A percentile compares a stretch with the other conserved stretches of the same genome.
Evolutionary conservation across 345 rosid species (phyloP).

Genomic region (Raphanus sativus): DNA sequence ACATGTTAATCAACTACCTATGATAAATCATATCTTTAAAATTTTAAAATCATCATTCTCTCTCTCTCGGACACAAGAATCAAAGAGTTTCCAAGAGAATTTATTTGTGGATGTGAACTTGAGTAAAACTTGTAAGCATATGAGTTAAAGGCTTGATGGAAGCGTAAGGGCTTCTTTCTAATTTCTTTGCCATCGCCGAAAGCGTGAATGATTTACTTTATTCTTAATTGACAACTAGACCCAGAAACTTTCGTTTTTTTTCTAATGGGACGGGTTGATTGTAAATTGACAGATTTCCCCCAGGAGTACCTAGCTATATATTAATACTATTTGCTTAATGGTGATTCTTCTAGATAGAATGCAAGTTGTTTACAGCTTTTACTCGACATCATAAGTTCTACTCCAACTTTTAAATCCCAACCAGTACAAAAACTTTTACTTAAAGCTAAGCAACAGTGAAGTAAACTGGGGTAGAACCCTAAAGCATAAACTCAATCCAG

Average conservation of each 20-base stretch:
- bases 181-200: constrained; percentile 27
- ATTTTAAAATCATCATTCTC: neutral
- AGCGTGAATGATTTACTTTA: constrained; percentile 13
- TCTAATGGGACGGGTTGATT: neutral
- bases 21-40: neutral
- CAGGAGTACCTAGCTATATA: neutral
- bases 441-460: neutral
- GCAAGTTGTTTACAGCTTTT: neutral
- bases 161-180: constrained; percentile 20
- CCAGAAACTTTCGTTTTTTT: neutral
- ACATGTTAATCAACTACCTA: neutral
- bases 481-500: too few species aligned
- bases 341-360: neutral
- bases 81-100: neutral
- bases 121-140: neutral
- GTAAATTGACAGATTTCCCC: neutral
- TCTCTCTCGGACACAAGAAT: too few species aligned
- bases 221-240: constrained; percentile 10
- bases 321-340: neutral
- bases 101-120: neutral
- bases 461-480: too few species aligned
- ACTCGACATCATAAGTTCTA: neutral
- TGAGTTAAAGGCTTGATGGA: neutral
- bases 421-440: neutral
- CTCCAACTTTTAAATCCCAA: neutral